Evolutionary conservation across 2,329 filamentous ascomycete species (phyloP).

Genomic region (Cordyceps sp.): DNA sequence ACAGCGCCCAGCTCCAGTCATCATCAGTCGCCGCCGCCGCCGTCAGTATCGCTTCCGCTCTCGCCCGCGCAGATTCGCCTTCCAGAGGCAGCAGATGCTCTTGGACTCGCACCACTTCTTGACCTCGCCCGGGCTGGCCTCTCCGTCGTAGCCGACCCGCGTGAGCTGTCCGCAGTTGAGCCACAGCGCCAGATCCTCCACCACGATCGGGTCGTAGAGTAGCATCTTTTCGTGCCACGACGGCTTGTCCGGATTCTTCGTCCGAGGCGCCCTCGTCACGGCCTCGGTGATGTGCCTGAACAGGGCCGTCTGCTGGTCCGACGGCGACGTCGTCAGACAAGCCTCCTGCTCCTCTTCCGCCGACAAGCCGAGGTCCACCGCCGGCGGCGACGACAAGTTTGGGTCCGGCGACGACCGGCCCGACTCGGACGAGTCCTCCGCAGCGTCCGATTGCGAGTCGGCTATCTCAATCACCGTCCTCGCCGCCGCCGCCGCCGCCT

Average conservation of each 20-base stretch:
- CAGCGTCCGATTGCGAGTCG: conserved; percentile 30
- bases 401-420: conserved; percentile 17
- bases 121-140: conserved; percentile 47
- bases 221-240: conserved; percentile 90
- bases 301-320: conserved; percentile 24
- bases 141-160: conserved; percentile 45
- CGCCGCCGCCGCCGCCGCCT: conserved; percentile 1
- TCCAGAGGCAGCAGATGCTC: conserved; percentile 72
- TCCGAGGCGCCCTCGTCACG: conserved; percentile 31
- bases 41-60: conserved; percentile 29
- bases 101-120: conserved; percentile 83
- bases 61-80: conserved; percentile 32
- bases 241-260: conserved; percentile 30
- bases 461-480: conserved; percentile 28
- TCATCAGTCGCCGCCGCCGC: neutral
- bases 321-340: conserved; percentile 20
- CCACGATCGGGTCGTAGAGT: conserved; percentile 76
- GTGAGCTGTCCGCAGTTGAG: conserved; percentile 57
- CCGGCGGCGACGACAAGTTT: conserved; percentile 26
- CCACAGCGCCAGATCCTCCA: conserved; percentile 76
- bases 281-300: conserved; percentile 39
- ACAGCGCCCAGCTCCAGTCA: too few relatives aligned
- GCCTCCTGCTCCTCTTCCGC: conserved; percentile 27
- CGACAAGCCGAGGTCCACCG: conserved; percentile 25
- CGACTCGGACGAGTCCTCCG: conserved; percentile 11